Percentiles rank a stretch among this genome's conserved stretches.
Conservation (phyloP, 129 eudicot genomes). For the Daucus carota region DNA sequence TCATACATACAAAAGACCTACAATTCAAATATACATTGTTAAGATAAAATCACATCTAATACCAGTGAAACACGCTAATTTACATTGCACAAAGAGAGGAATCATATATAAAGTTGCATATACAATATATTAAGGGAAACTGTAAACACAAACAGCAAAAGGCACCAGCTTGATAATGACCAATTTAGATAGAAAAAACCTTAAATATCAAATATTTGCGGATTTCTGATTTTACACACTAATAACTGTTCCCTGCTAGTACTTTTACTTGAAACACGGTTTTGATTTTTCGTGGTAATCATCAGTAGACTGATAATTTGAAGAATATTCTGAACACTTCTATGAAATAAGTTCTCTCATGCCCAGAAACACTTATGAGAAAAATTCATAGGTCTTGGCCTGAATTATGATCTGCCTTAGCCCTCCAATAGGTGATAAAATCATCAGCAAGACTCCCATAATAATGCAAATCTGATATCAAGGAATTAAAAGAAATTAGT, state of each 20-base stretch:
- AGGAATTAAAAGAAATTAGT: constrained; percentile 11
- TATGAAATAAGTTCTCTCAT: not conserved
- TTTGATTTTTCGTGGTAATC: not conserved
- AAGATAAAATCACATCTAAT: not conserved
- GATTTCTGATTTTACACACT: not conserved
- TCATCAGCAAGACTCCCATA: constrained; percentile 58
- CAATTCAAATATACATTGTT: not conserved
- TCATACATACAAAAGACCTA: not conserved
- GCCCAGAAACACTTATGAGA: constrained; percentile 24
- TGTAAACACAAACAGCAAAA: not conserved
- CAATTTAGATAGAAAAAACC: not conserved
- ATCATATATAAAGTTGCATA: not conserved
- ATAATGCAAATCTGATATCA: constrained; percentile 57
- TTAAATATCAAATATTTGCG: not conserved
- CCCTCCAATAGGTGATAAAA: constrained; percentile 82
- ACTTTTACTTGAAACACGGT: not conserved
- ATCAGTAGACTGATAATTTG: not conserved
- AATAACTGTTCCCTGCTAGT: not conserved
- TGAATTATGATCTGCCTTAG: constrained; percentile 62
- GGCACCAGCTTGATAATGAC: not conserved
- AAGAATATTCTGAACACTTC: not conserved
- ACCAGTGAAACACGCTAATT: not conserved
- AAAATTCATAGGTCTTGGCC: constrained; percentile 62
- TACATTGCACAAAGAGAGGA: not conserved
- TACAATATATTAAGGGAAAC: not conserved